Percentiles rank a stretch among this genome's conserved stretches.
These are phyloP conservation scores for Pisolithus thermaeus DNA, from an alignment of 1,284 basidiomycete genomes.

Conservation along the genomic window DNA sequence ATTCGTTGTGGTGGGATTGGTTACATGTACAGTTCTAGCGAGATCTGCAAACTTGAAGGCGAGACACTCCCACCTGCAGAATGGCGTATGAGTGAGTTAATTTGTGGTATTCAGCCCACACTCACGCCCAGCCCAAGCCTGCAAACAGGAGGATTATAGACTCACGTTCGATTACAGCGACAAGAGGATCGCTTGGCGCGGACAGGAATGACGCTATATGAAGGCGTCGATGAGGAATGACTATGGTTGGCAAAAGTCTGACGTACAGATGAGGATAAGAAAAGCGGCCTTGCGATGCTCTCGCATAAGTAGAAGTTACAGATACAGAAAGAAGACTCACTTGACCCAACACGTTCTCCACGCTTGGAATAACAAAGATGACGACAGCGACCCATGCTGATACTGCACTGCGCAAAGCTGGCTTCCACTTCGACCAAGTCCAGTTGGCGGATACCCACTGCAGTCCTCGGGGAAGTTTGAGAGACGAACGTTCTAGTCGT, in stretches of 20 bases:
- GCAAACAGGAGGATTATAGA: constrained; percentile 52
- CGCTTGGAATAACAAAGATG: constrained; percentile 54
- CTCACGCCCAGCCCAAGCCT: constrained; percentile 58
- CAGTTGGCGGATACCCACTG: constrained; percentile 56
- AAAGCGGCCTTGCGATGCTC: constrained; percentile 50
- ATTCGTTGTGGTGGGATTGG: constrained; percentile 32
- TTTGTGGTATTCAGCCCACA: constrained; percentile 12
- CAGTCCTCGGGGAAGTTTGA: constrained; percentile 26
- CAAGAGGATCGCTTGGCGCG: constrained; percentile 64
- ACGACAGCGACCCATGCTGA: constrained; percentile 60
- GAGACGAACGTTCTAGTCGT: neutral
- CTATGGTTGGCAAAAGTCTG: neutral
- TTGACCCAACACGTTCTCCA: constrained; percentile 54
- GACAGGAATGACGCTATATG: constrained; percentile 55
- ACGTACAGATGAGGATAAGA: constrained; percentile 55
- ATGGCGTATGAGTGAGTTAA: constrained; percentile 3
- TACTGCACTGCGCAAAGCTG: constrained; percentile 58
- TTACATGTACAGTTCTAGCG: constrained; percentile 44
- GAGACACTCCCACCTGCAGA: constrained; percentile 56
- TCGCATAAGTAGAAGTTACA: constrained; percentile 4
- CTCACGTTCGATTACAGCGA: constrained; percentile 66
- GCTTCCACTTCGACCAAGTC: constrained; percentile 57
- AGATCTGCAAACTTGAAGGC: constrained; percentile 61
- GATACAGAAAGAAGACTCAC: constrained; percentile 30
- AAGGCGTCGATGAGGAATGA: constrained; percentile 3